phyloP scores from a whole-genome alignment of 192 early-diverging fungal species.

The Podila verticillata region DNA sequence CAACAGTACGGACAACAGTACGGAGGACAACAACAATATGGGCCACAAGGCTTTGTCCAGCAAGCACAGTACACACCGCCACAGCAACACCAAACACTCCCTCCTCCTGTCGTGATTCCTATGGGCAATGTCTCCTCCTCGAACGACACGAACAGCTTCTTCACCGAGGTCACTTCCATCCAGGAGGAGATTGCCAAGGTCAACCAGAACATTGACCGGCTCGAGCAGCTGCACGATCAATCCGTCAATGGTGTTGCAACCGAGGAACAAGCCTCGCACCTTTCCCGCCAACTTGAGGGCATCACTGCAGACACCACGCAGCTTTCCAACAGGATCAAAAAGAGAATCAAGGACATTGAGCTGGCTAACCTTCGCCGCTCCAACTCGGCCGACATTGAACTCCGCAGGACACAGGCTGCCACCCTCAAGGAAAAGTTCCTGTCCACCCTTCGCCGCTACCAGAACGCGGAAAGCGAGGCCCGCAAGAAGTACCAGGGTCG shows the following conservation, averaged over 20 bases:
- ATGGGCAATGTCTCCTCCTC: conserved; percentile 8
- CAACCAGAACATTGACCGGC: conserved; percentile 45
- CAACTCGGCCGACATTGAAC: conserved; percentile 27
- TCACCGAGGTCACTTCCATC: conserved; percentile 39
- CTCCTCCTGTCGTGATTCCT: conserved; percentile 6
- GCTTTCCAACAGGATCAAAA: conserved; percentile 54
- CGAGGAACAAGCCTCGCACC: conserved; percentile 27
- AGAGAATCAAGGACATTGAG: conserved; percentile 57
- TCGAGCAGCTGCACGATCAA: conserved; percentile 46
- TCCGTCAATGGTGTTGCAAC: conserved; percentile 46
- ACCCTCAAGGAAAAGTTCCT: conserved; percentile 69
- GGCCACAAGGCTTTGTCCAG: conserved; percentile 27
- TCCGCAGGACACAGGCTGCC: conserved; percentile 53
- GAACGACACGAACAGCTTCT: conserved; percentile 37
- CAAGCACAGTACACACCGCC: conserved; percentile 18
- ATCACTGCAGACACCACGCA: conserved; percentile 44
- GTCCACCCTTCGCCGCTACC: conserved; percentile 77
- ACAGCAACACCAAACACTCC: neutral
- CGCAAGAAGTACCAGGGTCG: conserved; percentile 86
- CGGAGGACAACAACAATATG: conserved; percentile 10
- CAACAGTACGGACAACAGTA: conserved; percentile 7
- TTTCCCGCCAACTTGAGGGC: conserved; percentile 44
- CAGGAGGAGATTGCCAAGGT: conserved; percentile 32
- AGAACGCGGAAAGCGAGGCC: conserved; percentile 80
- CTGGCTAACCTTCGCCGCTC: conserved; percentile 25